Evolutionary conservation across 495 filamentous ascomycete genomes (phyloP).

Genomic region (Annulohypoxylon maeteangense): DNA sequence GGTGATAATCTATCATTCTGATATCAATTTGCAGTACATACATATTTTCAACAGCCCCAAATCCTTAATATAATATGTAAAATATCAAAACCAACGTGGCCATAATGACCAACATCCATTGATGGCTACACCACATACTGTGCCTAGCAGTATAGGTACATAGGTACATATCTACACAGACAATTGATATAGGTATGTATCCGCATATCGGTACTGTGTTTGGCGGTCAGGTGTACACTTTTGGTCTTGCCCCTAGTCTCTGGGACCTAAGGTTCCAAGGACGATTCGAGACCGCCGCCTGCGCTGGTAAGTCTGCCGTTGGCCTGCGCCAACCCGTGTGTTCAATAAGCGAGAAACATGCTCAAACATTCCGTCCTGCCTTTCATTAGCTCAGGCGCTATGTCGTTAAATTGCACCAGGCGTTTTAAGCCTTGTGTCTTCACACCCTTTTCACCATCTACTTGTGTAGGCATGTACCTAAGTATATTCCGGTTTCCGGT

Average conservation of each 20-base stretch:
- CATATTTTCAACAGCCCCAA: not conserved
- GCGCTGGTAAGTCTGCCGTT: not conserved
- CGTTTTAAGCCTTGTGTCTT: not conserved
- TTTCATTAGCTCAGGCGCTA: not conserved
- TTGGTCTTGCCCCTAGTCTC: conserved; percentile 10
- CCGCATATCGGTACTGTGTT: not conserved
- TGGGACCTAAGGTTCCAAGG: not conserved
- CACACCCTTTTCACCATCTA: not conserved
- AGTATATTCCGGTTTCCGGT: not conserved
- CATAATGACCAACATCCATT: not conserved
- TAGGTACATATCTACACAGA: not conserved
- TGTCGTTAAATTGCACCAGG: not conserved
- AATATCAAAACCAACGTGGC: not conserved
- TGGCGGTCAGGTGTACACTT: conserved; percentile 25
- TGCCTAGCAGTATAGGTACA: not conserved
- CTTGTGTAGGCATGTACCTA: not conserved
- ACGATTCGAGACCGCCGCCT: not conserved
- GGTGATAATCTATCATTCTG: conserved; percentile 28
- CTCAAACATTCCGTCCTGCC: not conserved
- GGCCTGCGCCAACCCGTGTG: not conserved
- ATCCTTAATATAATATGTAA: not conserved
- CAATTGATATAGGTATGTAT: not conserved
- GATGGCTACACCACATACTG: conserved; percentile 5
- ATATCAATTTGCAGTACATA: not conserved
- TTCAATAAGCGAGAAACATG: not conserved